Base-by-base conservation (phyloP, 1,139 yeast genomes). In the Diutina mesorugosa region DNA sequence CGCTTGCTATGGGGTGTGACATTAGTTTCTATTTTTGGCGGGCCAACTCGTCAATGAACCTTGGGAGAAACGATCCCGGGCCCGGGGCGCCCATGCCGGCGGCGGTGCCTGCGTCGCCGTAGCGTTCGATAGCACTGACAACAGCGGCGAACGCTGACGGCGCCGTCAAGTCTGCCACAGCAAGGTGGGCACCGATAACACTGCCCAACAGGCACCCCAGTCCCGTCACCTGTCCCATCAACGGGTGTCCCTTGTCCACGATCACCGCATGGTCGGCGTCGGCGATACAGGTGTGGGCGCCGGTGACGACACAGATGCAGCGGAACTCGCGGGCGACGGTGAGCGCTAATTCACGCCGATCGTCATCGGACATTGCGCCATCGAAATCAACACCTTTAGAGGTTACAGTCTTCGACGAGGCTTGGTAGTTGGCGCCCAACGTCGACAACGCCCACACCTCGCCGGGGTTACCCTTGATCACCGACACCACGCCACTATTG, bases 181-280 rank as follows among this genome's bases (percentile, higher is more conserved):
- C 84, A 8, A 84, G 65, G 61, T 76, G 79, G 0, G 88, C 76
- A 0, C 88, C 84, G 57, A 90, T 80, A 0, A 83, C 78, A 55
- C 93, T 84, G 1, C 96, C 96, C 54, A 90, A 72, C 0, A 93
- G 80, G 61, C 97, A 91, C 0, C 97, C 98, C 2, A 95, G 78
- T 0, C 96, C 97, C 0, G 97, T 90, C n/a, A 90, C 79, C 14
- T 72, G 66, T 0, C 87, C 87, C 87, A 90, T 85, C 52, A 84
- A 65, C 21, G 73, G 69, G 61, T 84, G 79, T 0, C 96, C 95
- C 14, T 93, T 95, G 2, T 66, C 60, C 4, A 83, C 67, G 8
- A 12, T 28, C 12, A 32, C 45, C 6, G 45, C 45, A 12, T 26
- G 30, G 21, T 5, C 9, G 10, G 18, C 46, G 14, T 28, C 12